These are phyloP conservation scores for Nemania diffusa DNA, from an alignment of 2,329 filamentous ascomycete genomes.

Conservation along the genomic window DNA sequence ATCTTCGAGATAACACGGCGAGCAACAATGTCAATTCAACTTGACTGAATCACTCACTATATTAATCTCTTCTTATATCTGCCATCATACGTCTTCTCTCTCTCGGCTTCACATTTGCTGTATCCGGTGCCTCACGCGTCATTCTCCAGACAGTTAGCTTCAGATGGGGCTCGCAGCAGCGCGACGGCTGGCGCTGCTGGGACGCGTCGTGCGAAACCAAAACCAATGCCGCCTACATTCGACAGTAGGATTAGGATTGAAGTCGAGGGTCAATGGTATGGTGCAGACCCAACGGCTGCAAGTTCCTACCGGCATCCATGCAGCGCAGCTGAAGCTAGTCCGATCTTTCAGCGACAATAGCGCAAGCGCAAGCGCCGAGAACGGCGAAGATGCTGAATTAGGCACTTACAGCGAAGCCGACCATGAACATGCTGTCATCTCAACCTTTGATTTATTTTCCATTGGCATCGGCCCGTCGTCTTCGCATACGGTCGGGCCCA, in stretches of 20 bases:
- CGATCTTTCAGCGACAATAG: constrained; percentile 41
- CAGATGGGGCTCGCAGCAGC: constrained; percentile 44
- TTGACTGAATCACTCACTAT: not conserved
- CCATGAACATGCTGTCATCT: constrained; percentile 63
- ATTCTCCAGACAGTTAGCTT: constrained; percentile 17
- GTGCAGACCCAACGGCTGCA: not conserved
- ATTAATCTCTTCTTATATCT: not conserved
- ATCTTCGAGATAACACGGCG: not conserved
- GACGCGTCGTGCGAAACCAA: constrained; percentile 29
- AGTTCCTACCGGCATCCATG: constrained; percentile 2
- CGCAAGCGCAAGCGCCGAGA: constrained; percentile 34
- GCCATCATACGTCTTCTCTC: not conserved
- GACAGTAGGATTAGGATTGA: constrained; percentile 35
- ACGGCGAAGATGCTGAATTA: constrained; percentile 49
- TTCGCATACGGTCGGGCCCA: constrained; percentile 63
- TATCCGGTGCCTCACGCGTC: not conserved
- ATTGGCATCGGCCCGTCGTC: constrained; percentile 64
- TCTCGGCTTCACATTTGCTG: not conserved
- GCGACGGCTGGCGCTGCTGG: constrained; percentile 43
- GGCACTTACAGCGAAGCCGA: constrained; percentile 61
- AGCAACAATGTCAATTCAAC: constrained; percentile 4
- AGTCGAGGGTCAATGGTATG: not conserved
- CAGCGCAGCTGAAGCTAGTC: constrained; percentile 22
- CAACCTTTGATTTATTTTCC: constrained; percentile 63
- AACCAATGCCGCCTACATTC: constrained; percentile 29